Evolutionary conservation across 305 asterid species (phyloP).

Genomic region (Fraxinus nigra): DNA sequence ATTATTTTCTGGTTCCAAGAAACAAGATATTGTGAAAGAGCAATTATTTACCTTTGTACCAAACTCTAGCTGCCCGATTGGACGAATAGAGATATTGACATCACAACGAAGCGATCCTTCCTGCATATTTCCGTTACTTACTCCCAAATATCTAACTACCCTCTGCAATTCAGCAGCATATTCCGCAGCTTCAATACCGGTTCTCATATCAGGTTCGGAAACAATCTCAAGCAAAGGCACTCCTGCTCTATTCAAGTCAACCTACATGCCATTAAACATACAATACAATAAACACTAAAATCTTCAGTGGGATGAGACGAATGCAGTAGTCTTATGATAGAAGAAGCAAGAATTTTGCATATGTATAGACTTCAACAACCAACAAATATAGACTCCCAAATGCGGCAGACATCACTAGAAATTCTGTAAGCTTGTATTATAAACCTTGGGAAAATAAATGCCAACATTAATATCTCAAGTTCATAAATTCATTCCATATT

Average conservation of each 20-base stretch:
- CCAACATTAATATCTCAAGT: neutral
- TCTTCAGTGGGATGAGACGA: neutral
- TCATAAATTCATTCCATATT: neutral
- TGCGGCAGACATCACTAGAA: neutral
- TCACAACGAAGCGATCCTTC: conserved; percentile 99
- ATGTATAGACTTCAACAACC: neutral
- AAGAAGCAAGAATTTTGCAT: neutral
- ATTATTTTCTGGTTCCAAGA: neutral
- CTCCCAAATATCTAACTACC: conserved; percentile 91
- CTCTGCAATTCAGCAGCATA: conserved; percentile 97
- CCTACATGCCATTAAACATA: conserved; percentile 36
- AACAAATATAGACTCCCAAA: neutral
- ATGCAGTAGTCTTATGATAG: neutral
- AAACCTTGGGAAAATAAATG: neutral
- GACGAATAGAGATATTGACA: conserved; percentile 92
- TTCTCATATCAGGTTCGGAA: conserved; percentile 99
- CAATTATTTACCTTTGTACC: conserved; percentile 80
- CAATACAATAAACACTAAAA: neutral
- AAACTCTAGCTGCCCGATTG: conserved; percentile 76
- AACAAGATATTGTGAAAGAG: conserved; percentile 19
- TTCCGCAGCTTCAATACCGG: conserved; percentile 97
- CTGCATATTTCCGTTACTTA: conserved; percentile 94
- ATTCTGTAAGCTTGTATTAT: neutral
- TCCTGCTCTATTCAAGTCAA: conserved; percentile 98
- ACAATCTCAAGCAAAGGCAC: conserved; percentile 98